Base-by-base conservation (phyloP, 2,329 filamentous ascomycete species). In the Xylaria polymorpha region DNA sequence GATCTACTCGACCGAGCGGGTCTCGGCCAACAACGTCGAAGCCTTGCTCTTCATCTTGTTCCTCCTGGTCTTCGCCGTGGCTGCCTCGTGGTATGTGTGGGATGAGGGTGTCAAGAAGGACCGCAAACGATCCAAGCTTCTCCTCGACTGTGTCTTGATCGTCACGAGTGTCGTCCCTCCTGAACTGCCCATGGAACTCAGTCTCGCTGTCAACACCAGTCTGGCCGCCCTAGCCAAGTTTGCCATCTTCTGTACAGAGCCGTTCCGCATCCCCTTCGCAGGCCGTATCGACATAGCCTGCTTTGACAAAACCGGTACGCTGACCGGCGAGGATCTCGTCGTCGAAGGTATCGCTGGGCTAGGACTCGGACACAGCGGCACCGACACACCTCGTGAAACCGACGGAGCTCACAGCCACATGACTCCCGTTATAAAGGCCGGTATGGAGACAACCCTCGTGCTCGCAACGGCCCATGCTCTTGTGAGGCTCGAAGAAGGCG, bases 71-170 rank as follows among this genome's bases (percentile, higher is more conserved):
- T 99, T 99, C 83, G 97, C 97, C 76, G 89, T 99, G 79, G 97
- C 96, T 65, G 96, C 96, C 61, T 97, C 96, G 14, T 98, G 96
- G 94, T 99, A 99, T 80, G 96, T 99, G 68, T 99, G 96, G 96
- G 90, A 94, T 71, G 95, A 99, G 82, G 97, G 96, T 84, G 95
- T 99, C 64, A 88, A 88, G 79, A 94, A 92, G 83, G 95, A 98
- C 78, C 92, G 96, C 79, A 98, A 99, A 85, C 91, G 96, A 73
- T 98, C 95, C 56, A 99, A 99, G 88, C 89, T 99, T 46, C 88
- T 99, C 68, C 89, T 99, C 63, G 97, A 99, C 83, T 99, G 97
- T 79, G 89, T 99, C 81, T 91, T 99, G 80, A 99, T 99, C 77
- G 90, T 99, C 76, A 99, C 96, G 48, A 98, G 94, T 78, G 96